These are phyloP conservation scores for Colletotrichum tofieldiae DNA, from an alignment of 2,329 filamentous ascomycete species.

Conservation along the genomic window DNA sequence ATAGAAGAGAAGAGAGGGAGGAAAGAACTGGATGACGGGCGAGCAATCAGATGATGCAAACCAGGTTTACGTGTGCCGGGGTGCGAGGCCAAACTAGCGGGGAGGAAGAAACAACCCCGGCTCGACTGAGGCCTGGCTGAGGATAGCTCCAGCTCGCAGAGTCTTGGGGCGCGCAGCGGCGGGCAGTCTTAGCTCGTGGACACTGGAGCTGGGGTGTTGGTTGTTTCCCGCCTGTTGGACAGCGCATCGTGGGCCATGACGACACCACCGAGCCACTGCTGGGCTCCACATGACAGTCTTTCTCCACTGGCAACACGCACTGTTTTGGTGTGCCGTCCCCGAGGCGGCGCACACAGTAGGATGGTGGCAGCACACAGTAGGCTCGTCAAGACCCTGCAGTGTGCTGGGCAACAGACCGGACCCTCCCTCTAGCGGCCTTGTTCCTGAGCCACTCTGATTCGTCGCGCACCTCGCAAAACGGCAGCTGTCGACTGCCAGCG, in stretches of 20 bases:
- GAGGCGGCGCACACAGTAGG: background rate
- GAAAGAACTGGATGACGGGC: conserved; percentile 23
- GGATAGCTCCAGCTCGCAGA: conserved; percentile 1
- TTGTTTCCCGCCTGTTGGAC: conserved; percentile 29
- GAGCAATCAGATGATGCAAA: conserved; percentile 40
- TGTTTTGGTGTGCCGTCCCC: background rate
- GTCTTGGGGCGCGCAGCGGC: background rate
- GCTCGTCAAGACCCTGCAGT: background rate
- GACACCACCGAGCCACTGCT: conserved; percentile 43
- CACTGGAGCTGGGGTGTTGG: conserved; percentile 3
- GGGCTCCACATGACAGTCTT: background rate
- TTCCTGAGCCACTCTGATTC: conserved; percentile 17
- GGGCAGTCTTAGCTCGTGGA: conserved; percentile 2
- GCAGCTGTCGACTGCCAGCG: conserved; percentile 6
- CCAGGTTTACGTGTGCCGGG: conserved; percentile 25
- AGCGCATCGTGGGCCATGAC: conserved; percentile 42
- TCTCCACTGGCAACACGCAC: background rate
- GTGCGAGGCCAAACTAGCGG: conserved; percentile 36
- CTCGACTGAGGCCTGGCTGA: conserved; percentile 6
- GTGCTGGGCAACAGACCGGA: conserved; percentile 26
- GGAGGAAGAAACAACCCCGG: conserved; percentile 14
- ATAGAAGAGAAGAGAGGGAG: background rate
- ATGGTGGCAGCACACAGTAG: conserved; percentile 6
- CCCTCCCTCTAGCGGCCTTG: conserved; percentile 8
- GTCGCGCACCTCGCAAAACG: background rate